Percentiles rank a stretch among this genome's conserved stretches.
These are phyloP conservation scores for Neurospora sp. DNA, from an alignment of 495 filamentous ascomycete genomes.

Conservation along the genomic window DNA sequence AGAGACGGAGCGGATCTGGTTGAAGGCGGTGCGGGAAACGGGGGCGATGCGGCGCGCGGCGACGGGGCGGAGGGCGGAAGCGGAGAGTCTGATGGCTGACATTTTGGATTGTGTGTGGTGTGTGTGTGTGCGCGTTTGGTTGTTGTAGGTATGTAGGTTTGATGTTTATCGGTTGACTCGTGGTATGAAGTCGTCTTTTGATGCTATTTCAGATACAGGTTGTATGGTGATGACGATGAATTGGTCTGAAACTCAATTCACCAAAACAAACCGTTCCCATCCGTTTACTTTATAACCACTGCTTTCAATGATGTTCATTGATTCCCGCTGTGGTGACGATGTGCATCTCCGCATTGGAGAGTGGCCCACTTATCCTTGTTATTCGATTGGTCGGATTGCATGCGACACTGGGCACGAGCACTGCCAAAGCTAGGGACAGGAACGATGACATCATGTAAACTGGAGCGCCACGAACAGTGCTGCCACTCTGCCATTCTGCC, in stretches of 20 bases:
- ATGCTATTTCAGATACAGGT: neutral
- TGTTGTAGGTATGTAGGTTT: neutral
- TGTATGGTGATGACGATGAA: neutral
- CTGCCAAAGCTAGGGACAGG: neutral
- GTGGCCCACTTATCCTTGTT: neutral
- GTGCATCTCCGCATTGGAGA: neutral
- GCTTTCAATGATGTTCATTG: neutral
- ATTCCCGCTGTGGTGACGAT: neutral
- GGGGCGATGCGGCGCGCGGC: neutral
- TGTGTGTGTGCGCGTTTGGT: neutral
- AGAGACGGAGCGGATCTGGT: neutral
- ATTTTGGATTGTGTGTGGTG: neutral
- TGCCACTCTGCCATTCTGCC: neutral
- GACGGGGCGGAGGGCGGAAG: neutral
- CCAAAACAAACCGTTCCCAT: neutral
- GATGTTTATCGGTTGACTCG: neutral
- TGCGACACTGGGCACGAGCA: neutral
- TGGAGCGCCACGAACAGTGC: neutral
- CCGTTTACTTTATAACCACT: neutral
- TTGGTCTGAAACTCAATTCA: neutral
- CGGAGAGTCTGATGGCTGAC: neutral
- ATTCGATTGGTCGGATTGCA: neutral
- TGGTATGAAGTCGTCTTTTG: neutral
- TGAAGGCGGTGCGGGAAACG: neutral
- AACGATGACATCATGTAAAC: neutral